Base-by-base conservation (phyloP, 1,284 basidiomycete species). In the Pseudozyma tsukubaensis region DNA sequence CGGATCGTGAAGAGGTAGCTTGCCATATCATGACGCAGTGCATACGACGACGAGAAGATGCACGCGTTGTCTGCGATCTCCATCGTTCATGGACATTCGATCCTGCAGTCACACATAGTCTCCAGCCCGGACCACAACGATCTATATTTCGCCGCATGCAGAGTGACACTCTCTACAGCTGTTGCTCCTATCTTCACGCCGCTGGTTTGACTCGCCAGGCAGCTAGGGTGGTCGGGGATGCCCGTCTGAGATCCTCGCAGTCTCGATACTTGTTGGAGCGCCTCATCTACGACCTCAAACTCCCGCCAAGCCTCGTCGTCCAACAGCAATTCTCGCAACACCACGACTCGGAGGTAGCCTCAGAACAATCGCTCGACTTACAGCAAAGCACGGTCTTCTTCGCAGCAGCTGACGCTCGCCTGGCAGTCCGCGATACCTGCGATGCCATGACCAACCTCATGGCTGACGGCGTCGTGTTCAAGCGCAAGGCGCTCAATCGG, bases 221-320 rank as follows among this genome's bases (percentile, higher is more conserved):
- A 5, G 78, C 68, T 0, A 49, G 35, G 2, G 19, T 72, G 1
- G 43, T 63, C 0, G 24, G 58, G 13, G 78, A 79, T 32, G 35
- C 45, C 2, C 67, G 78, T 11, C 51, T 77, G 35, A 74, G 60
- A 36, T 67, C 70, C 0, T 71, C 75, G 14, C 78, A 79, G 45
- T 56, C 72, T 32, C 62, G 69, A 4, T 64, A 52, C 14, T 47
- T 79, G 53, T 40, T 79, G 10, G 65, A 66, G 14, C 39, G 29
- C 6, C 50, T 79, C 29, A 40, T 77, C 10, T 59, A 49, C 56
- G 53, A 60, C n/a, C 42, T 67, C 24, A 68, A 54, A 36, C 40
- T 52, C 29, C 48, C 54, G 0, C 18, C 50, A 37, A 24, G 16
- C 13, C 40, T 19, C 18, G 21, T 8, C 3, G 34, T 29, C 16